A percentile compares a stretch with the other conserved stretches of the same genome.
phyloP scores from a whole-genome alignment of 2,329 filamentous ascomycete species.

The Cladorrhinum sp. region DNA sequence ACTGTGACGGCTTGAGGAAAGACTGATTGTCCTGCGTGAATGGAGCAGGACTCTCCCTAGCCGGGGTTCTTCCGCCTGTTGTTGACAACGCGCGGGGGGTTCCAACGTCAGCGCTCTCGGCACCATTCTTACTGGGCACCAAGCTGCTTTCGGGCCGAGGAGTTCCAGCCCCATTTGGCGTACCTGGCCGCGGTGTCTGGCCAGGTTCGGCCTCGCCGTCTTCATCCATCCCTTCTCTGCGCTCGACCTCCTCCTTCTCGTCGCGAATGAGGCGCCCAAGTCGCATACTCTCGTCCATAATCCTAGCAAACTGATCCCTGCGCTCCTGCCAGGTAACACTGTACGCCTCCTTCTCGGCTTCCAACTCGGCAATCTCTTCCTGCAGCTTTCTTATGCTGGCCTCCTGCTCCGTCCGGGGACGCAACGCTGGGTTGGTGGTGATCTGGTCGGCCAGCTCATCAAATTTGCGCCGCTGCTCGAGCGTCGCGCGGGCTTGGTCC shows the following conservation, averaged over 20 bases:
- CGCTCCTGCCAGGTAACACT: constrained; percentile 80
- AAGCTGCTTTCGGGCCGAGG: constrained; percentile 45
- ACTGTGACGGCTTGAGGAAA: constrained; percentile 35
- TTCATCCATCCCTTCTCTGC: constrained; percentile 76
- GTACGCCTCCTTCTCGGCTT: constrained; percentile 79
- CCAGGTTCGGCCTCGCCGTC: constrained; percentile 42
- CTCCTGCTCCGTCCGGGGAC: constrained; percentile 79
- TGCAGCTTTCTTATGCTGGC: constrained; percentile 76
- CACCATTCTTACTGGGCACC: constrained; percentile 18
- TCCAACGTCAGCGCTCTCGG: constrained; percentile 27
- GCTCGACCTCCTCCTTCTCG: constrained; percentile 91
- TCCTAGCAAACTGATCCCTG: constrained; percentile 78
- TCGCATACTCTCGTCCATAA: constrained; percentile 88
- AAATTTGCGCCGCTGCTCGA: constrained; percentile 78
- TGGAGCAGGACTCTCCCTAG: constrained; percentile 33
- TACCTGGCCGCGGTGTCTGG: constrained; percentile 49
- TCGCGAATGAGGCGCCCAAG: constrained; percentile 83
- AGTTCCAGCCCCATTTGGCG: constrained; percentile 50
- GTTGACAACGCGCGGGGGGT: constrained; percentile 30
- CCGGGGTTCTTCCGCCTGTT: constrained; percentile 30
- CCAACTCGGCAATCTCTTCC: constrained; percentile 82
- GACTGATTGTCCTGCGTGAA: constrained; percentile 26
- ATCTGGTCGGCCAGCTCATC: constrained; percentile 88
- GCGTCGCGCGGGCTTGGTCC: constrained; percentile 69
- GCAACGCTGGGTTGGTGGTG: constrained; percentile 73